Conservation (phyloP, 2,329 filamentous ascomycete genomes). For the Pseudogymnoascus pannorum region DNA sequence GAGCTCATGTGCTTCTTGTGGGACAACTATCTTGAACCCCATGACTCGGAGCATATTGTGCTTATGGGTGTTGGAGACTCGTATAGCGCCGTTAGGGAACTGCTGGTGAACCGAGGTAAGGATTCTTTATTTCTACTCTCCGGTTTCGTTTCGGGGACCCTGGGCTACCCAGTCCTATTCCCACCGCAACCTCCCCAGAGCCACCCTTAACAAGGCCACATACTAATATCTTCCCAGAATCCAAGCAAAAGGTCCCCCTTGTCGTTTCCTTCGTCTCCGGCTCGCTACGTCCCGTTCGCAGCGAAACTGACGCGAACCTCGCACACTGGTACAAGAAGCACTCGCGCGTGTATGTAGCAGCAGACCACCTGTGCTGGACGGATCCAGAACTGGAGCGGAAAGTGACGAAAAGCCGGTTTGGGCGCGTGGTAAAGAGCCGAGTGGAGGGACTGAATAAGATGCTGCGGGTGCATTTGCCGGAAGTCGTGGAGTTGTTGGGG, state of each 20-base stretch:
- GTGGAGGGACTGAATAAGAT: conserved; percentile 44
- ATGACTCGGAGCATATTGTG: conserved; percentile 66
- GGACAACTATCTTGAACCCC: conserved; percentile 91
- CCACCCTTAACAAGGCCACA: conserved; percentile 13
- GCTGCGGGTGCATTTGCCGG: conserved; percentile 47
- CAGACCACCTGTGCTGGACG: conserved; percentile 68
- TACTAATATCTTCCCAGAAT: conserved; percentile 36
- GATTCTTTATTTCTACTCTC: neutral
- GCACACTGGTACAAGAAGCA: conserved; percentile 78
- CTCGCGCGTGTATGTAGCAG: conserved; percentile 71
- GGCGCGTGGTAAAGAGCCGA: conserved; percentile 47
- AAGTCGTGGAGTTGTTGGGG: conserved; percentile 45
- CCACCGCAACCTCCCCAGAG: neutral
- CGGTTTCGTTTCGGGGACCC: neutral
- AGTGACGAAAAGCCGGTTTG: conserved; percentile 53
- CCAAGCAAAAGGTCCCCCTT: conserved; percentile 60
- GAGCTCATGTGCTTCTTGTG: conserved; percentile 81
- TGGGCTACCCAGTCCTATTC: too few relatives aligned
- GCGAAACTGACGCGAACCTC: conserved; percentile 66
- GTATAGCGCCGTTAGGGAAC: conserved; percentile 72
- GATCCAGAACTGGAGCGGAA: conserved; percentile 53
- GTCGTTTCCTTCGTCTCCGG: conserved; percentile 78
- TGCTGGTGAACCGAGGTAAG: conserved; percentile 69
- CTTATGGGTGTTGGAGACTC: conserved; percentile 86
- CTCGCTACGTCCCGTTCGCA: conserved; percentile 68